Evolutionary conservation across 331 rosid species (phyloP), one percentile per base, ranked within the genome.

Genomic region (Rosa hybrid): DNA sequence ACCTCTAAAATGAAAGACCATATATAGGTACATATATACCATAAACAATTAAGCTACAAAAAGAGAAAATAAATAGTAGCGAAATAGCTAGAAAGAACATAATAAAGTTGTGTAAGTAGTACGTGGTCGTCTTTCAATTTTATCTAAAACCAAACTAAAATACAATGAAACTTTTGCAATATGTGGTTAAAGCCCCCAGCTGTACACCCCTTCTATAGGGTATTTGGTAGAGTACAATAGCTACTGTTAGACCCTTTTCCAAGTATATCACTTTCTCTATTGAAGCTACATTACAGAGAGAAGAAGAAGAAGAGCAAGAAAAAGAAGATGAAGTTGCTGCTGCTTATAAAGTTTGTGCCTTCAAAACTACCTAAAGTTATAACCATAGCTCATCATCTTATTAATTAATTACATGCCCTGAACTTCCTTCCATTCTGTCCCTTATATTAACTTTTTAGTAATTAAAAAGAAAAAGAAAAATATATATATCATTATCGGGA

Each of bases 401-500:
- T 46, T 41, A 74, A 53, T 73, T 78, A 63, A 53, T 53, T 53
- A 16, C 53, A 39, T 46, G 12, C 45, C 71, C 77, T 42, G 21
- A 13, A 34, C 74, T 71, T 81, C 69, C 70, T 25, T 62, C 68
- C 44, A 25, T 42, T 81, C 60, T 78, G 73, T 77, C 77, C 50
- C 72, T 57, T 14, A 72, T 65, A 75, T 71, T 18, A 54, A 48
- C 14, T 30, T 77, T 73, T 20, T 71, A 65, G 39, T 23, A 71
- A 70, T 64, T 67, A 14, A 38, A 20, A 38, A 63, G n/a, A 6
- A 60, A 50, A 34, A 27, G 14, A 20, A 14, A 7, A 20, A 63
- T 8, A 38, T 68, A 67, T 18, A 68, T 68, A 34, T 0, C 25
- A 68, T 41, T 44, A 41, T 34, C 14, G 14, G 27, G 71, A 68